A percentile compares a stretch with the other conserved stretches of the same genome.
These are phyloP conservation scores for Anthracocystis panici-leucophaei DNA, from an alignment of 1,284 basidiomycete species.

Conservation along the genomic window DNA sequence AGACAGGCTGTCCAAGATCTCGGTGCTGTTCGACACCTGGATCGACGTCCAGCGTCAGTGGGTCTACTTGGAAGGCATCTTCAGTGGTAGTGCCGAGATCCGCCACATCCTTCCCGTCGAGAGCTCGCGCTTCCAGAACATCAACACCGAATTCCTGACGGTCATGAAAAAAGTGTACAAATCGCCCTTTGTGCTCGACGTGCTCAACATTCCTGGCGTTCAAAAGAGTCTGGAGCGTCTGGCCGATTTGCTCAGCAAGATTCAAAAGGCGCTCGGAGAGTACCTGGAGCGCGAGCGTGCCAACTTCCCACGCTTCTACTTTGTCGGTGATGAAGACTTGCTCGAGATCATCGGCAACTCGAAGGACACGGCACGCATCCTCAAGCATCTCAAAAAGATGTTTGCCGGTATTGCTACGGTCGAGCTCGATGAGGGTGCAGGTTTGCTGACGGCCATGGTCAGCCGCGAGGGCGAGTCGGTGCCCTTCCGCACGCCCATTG, in stretches of 20 bases:
- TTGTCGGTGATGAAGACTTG: constrained; percentile 98
- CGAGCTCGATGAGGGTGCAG: constrained; percentile 78
- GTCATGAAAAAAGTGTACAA: constrained; percentile 99
- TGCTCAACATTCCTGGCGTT: constrained; percentile 94
- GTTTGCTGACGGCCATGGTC: constrained; percentile 53
- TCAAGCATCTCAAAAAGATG: constrained; percentile 99
- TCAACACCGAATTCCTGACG: constrained; percentile 96
- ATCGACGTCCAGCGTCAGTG: constrained; percentile 99
- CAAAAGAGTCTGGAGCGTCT: constrained; percentile 97
- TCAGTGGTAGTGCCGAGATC: constrained; percentile 91
- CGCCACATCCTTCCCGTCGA: constrained; percentile 93
- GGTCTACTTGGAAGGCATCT: constrained; percentile 99
- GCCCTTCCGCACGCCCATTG: constrained; percentile 82
- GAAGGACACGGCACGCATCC: constrained; percentile 95
- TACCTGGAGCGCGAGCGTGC: constrained; percentile 95
- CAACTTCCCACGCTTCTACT: constrained; percentile 97
- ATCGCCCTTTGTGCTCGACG: constrained; percentile 95
- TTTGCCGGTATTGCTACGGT: constrained; percentile 96
- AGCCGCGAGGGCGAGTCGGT: constrained; percentile 90
- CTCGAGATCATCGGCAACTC: constrained; percentile 99
- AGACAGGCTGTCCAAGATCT: constrained; percentile 67
- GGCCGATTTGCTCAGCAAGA: constrained; percentile 94
- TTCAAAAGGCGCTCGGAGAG: constrained; percentile 98
- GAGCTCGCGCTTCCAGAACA: constrained; percentile 95
- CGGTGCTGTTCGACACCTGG: constrained; percentile 96